Conservation (phyloP, 2,329 filamentous ascomycete species). For the Alternaria atra region DNA sequence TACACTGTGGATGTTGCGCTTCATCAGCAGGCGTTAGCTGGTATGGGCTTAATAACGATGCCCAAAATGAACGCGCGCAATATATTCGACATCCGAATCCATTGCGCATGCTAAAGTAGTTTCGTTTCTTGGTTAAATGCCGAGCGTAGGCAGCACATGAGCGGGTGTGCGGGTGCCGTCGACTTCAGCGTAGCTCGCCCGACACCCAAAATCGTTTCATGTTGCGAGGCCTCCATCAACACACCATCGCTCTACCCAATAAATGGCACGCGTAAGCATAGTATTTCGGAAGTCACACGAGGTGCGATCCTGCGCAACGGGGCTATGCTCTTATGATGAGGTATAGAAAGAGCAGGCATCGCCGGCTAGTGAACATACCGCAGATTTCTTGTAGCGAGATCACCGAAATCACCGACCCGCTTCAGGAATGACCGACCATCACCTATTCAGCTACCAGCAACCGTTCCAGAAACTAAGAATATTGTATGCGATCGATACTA, state of each 20-base stretch:
- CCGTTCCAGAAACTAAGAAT: neutral
- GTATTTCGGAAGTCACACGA: neutral
- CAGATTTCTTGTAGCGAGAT: neutral
- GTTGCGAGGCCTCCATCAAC: neutral
- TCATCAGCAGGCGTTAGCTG: too few species aligned
- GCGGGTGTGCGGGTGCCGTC: neutral
- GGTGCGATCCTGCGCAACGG: neutral
- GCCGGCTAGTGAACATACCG: neutral
- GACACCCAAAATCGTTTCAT: neutral
- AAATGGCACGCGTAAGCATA: neutral
- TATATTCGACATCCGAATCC: too few species aligned
- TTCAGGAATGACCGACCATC: neutral
- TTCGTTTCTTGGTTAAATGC: neutral
- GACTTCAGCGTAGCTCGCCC: neutral
- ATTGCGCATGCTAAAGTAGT: too few species aligned
- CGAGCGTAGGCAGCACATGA: neutral
- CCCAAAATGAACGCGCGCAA: too few species aligned
- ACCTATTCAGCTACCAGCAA: neutral
- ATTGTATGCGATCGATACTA: neutral
- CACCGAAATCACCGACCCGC: neutral
- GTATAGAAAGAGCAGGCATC: neutral
- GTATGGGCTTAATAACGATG: too few species aligned
- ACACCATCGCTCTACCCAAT: neutral
- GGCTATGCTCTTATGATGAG: neutral
- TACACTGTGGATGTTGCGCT: too few species aligned